Percentiles rank a stretch among this genome's conserved stretches.
Evolutionary conservation across 495 filamentous ascomycete genomes (phyloP).

Genomic region (Amniculicola lignicola): DNA sequence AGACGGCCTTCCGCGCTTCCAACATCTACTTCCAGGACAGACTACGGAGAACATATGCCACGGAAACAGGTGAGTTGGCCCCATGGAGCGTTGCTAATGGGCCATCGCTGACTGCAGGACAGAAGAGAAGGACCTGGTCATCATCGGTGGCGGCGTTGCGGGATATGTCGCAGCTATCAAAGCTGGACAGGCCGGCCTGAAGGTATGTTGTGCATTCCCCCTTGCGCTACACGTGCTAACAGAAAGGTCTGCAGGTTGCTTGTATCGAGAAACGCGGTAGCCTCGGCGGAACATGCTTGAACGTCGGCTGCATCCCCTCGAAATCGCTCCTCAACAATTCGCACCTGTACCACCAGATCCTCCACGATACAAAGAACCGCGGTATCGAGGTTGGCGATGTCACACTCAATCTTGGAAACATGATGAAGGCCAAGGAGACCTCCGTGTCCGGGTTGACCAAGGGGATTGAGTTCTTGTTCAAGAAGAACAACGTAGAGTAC

Average conservation of each 20-base stretch:
- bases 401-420: constrained; percentile 86
- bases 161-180: constrained; percentile 99
- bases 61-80: constrained; percentile 65
- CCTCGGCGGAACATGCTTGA: constrained; percentile 95
- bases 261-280: constrained; percentile 98
- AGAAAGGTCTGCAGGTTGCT: constrained; percentile 62
- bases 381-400: constrained; percentile 96
- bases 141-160: constrained; percentile 95
- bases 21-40: constrained; percentile 59
- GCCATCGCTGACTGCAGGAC: constrained; percentile 31
- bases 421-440: constrained; percentile 97
- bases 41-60: constrained; percentile 64
- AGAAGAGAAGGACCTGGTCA: constrained; percentile 90
- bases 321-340: constrained; percentile 99
- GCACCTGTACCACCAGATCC: constrained; percentile 94
- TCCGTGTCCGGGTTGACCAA: constrained; percentile 90
- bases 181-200: constrained; percentile 94
- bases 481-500: constrained; percentile 98
- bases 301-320: constrained; percentile 98
- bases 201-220: no score
- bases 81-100: constrained; percentile 4
- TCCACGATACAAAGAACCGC: constrained; percentile 94
- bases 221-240: no score
- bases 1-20: constrained; percentile 53
- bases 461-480: constrained; percentile 94